Conservation (phyloP, 352 stramenopile genomes). For the Globisporangium iwayamae region DNA sequence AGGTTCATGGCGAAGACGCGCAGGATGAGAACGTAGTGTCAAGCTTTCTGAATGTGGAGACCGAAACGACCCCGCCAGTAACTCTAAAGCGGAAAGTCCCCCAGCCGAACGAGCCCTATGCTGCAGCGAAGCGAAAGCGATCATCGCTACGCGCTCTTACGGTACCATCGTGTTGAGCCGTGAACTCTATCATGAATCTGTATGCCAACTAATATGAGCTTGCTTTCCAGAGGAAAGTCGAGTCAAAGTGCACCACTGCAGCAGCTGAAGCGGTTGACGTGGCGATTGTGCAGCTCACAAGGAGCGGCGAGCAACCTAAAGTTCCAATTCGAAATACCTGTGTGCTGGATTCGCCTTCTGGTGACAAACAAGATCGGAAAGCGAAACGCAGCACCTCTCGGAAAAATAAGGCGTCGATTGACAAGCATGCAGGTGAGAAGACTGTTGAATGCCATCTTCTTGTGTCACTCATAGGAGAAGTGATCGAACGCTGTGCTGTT, state of each 20-base stretch:
- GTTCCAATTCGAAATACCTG: constrained; percentile 3
- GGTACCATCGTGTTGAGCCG: neutral
- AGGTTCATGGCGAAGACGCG: neutral
- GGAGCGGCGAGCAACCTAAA: neutral
- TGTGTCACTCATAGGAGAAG: neutral
- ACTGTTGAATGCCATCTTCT: neutral
- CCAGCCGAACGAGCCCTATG: neutral
- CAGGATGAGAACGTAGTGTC: constrained; percentile 3
- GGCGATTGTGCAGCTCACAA: neutral
- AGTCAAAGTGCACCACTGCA: neutral
- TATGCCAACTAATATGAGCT: neutral
- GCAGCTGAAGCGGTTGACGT: neutral
- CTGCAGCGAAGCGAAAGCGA: constrained; percentile 1
- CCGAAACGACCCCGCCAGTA: neutral
- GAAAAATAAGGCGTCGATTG: neutral
- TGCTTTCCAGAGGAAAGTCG: neutral
- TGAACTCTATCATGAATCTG: neutral
- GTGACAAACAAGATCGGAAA: neutral
- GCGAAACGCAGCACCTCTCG: neutral
- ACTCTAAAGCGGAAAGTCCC: neutral
- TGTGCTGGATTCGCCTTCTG: constrained; percentile 1
- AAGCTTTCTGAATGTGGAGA: neutral
- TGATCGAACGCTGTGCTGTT: neutral
- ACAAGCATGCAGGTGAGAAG: neutral
- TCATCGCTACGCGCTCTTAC: neutral